Conservation (phyloP, 2,329 filamentous ascomycete species). For the Neophaeococcomyces aloes region DNA sequence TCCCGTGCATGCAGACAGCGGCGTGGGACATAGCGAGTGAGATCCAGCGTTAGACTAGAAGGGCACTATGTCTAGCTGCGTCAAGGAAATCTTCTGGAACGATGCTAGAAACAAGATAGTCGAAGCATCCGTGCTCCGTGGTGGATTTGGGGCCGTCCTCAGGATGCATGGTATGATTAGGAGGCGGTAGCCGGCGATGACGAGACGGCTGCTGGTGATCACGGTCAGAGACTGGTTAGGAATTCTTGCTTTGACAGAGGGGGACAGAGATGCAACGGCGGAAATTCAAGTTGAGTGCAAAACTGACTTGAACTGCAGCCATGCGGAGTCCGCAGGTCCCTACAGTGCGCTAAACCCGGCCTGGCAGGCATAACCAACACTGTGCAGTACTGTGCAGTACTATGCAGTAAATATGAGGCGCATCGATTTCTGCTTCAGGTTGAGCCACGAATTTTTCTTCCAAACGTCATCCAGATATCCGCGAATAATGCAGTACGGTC, state of each 20-base stretch:
- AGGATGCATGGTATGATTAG: too few relatives aligned
- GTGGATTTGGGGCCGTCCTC: neutral
- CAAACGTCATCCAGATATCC: too few relatives aligned
- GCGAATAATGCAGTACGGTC: too few relatives aligned
- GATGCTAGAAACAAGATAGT: neutral
- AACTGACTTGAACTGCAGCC: neutral
- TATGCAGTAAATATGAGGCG: too few relatives aligned
- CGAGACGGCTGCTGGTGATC: neutral
- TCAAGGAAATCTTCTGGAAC: neutral
- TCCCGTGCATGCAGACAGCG: neutral
- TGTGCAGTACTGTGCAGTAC: too few relatives aligned
- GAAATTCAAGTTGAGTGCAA: constrained; percentile 1
- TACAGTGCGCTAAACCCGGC: constrained; percentile 46
- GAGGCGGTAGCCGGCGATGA: neutral
- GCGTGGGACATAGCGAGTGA: neutral
- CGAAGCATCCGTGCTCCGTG: neutral
- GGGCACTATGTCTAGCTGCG: neutral
- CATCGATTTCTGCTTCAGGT: too few relatives aligned
- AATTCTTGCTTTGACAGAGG: too few relatives aligned
- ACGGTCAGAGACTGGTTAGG: neutral
- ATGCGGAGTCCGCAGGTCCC: constrained; percentile 30
- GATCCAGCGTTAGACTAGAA: neutral
- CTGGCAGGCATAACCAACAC: neutral
- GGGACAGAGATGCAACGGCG: neutral
- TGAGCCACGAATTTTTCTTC: too few relatives aligned